These are phyloP conservation scores for Saprolegnia parasitica DNA, from an alignment of 352 stramenopile species.

Conservation along the genomic window DNA sequence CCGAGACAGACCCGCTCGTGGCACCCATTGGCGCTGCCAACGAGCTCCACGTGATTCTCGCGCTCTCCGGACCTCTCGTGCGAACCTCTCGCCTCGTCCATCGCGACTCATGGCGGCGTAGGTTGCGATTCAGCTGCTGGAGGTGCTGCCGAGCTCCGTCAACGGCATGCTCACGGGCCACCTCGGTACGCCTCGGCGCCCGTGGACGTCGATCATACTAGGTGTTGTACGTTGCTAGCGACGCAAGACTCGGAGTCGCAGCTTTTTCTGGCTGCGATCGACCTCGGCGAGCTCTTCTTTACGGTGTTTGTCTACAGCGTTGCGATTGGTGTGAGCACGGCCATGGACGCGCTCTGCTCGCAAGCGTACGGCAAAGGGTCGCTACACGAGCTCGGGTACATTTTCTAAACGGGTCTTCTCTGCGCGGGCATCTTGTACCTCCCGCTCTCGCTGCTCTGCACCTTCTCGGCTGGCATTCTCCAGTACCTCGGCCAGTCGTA, in stretches of 20 bases:
- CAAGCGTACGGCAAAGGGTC: neutral
- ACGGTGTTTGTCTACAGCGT: neutral
- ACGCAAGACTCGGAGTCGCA: neutral
- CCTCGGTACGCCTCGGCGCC: neutral
- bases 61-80: neutral
- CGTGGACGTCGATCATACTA: neutral
- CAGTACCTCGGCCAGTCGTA: neutral
- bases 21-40: neutral
- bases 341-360: neutral
- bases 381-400: neutral
- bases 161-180: slow-evolving; percentile 1
- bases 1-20: neutral
- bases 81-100: neutral
- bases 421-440: neutral
- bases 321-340: neutral
- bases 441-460: neutral
- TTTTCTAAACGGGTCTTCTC: neutral
- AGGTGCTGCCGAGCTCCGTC: neutral
- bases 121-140: neutral
- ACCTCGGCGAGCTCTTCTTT: neutral
- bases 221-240: neutral
- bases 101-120: neutral
- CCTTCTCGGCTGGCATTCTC: neutral
- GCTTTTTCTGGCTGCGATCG: neutral
- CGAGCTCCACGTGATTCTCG: neutral